These are phyloP conservation scores for Leishmania guyanensis DNA, from an alignment of 208 protist genomes.

Conservation along the genomic window DNA sequence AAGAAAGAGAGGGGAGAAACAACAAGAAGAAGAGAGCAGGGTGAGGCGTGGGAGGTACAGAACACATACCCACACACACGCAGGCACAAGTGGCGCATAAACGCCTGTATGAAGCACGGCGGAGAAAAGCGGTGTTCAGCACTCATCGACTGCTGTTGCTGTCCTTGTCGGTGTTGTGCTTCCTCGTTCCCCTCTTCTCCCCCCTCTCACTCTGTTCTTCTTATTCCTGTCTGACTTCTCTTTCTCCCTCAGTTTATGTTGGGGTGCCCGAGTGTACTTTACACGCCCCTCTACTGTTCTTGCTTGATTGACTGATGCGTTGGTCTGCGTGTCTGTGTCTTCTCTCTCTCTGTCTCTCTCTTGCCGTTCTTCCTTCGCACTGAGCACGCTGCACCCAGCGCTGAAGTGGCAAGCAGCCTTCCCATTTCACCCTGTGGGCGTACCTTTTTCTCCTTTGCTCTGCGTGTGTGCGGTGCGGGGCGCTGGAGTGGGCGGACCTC, in stretches of 20 bases:
- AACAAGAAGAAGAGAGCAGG: too few relatives aligned
- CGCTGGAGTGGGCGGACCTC: not conserved
- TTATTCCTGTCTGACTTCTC: not conserved
- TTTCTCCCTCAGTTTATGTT: not conserved
- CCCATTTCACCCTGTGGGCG: not conserved
- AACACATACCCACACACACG: not conserved
- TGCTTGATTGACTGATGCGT: not conserved
- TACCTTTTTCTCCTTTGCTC: too few relatives aligned
- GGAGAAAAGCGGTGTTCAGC: not conserved
- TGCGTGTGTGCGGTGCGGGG: not conserved
- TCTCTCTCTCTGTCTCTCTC: not conserved
- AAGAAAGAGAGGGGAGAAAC: too few relatives aligned
- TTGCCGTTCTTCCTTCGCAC: not conserved
- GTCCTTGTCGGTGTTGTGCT: not conserved
- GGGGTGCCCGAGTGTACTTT: not conserved
- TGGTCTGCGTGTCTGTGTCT: not conserved
- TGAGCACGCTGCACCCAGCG: not conserved
- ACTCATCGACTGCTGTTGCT: not conserved
- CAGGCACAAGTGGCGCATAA: not conserved
- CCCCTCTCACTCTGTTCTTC: constrained; percentile 11
- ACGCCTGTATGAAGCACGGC: not conserved
- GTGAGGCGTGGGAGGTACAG: too few relatives aligned
- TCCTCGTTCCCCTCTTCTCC: not conserved
- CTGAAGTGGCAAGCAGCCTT: not conserved
- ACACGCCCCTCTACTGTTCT: too few relatives aligned